Evolutionary conservation across 192 early-diverging fungal genomes (phyloP), one percentile per base, ranked within the genome.

Genomic region (Chytriomyces sp.): DNA sequence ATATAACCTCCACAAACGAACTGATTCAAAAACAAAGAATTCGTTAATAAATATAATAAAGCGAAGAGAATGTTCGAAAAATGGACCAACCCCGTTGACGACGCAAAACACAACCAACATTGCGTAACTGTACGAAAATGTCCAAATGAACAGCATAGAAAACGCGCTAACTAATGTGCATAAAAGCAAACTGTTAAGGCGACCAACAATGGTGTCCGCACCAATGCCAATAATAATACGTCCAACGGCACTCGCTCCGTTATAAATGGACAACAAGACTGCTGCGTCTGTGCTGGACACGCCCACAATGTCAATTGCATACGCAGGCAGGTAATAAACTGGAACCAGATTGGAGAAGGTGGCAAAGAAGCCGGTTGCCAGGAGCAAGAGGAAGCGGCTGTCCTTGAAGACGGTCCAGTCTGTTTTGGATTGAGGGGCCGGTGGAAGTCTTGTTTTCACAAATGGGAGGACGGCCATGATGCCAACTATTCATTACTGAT

Each of bases 221-320:
- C 78, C 79, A 49, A 82, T 85, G 1, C 91, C 91, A 36, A 89
- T 82, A 8, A 82, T 63, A 57, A 92, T 80, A 53, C 91, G 85
- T 3, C 91, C 91, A 7, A 89, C 52, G 53, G 86, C 88, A 0
- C 84, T 82, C 0, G 88, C 85, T 32, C 87, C 91, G 71, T 91
- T 92, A 80, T 39, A 93, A 73, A 49, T 88, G 86, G 34, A 94
- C 66, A 72, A 19, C n/a, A 72, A 41, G 28, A 38, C 38, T 10
- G 70, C 59, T 12, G 33, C 70, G 25, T 33, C 34, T 0, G 70
- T 30, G 10, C 19, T 26, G 22, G 59, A n/a, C 6, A 49, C 7
- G 32, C 59, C 59, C 26, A 72, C 37, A 37, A 26, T 26, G 19
- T 34, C 44, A 17, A 19, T 39, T 5, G 59, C 59, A 40, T 53